Evolutionary conservation across 352 stramenopile species (phyloP), one percentile per base, ranked within the genome.

Genomic region (Peronosclerospora sorghi): DNA sequence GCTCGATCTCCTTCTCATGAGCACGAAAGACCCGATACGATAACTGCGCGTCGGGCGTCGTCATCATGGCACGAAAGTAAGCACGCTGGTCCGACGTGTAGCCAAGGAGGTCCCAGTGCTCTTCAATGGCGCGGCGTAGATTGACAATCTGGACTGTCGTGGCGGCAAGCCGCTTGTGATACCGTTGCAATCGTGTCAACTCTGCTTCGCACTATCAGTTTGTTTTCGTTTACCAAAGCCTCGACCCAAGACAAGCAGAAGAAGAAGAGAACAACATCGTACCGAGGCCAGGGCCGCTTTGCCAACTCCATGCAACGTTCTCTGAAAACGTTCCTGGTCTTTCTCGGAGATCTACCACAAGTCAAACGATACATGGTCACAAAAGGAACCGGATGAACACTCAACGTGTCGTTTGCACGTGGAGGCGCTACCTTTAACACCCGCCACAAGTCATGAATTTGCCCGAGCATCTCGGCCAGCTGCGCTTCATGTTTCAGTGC

Each of bases 391-490:
- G 28, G 4, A n/a, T 13, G 15, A 34, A 10, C 15, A n/a, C 4
- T n/a, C 28, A 5, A 5, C 26, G 26, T 10, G 10, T 30, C 26
- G 6, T n/a, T 13, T 37, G 3, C 28, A 4, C 5, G 12, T 5
- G 29, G 12, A 36, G 2, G 7, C 29, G 15, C 8, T 19, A 68
- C 62, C 40, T 63, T 43, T 10, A 73, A 27, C 35, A 62, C 48
- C 18, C 39, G 37, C 62, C 62, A 73, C 3, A 73, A 43, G 10
- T 55, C 39, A 7, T 51, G 43, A 13, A 73, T 73, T 32, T 69
- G 45, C 8, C 46, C 55, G 5, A 62, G 30, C 52, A 59, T 62
- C 17, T 66, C 51, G 13, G 52, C 47, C 24, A 66, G 23, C 27
- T 41, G 41, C 15, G 39, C 18, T 15, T 72, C 47, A 5, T 48